These are phyloP conservation scores for Firmiana major DNA, from an alignment of 345 rosid species.

Conservation along the genomic window DNA sequence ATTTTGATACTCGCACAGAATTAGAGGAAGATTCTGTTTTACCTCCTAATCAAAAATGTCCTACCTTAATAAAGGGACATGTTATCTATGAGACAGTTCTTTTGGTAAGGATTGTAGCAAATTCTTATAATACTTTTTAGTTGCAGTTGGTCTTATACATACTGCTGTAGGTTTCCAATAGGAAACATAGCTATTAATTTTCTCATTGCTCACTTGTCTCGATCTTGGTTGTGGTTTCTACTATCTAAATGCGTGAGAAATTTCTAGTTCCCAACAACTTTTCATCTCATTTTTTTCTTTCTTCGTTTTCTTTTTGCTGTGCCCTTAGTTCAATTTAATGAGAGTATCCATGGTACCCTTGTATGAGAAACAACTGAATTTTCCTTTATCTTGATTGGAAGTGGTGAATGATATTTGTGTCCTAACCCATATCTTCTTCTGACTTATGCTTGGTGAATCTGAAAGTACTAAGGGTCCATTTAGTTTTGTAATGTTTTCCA, in stretches of 20 bases:
- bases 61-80: constrained; percentile 26
- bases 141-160: neutral
- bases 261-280: neutral
- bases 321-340: neutral
- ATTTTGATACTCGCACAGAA: constrained; percentile 13
- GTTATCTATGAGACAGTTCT: constrained; percentile 43
- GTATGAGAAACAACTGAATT: neutral
- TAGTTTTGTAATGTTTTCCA: neutral
- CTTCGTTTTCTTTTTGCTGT: neutral
- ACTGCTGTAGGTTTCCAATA: neutral
- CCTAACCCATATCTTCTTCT: neutral
- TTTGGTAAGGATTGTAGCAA: constrained; percentile 58
- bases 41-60: constrained; percentile 28
- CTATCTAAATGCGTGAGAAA: neutral
- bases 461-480: neutral
- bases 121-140: constrained; percentile 10
- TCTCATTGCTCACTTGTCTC: neutral
- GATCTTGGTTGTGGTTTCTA: neutral
- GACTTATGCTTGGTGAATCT: neutral
- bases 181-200: no score
- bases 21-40: constrained; percentile 13
- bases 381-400: neutral
- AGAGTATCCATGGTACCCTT: neutral
- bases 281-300: neutral
- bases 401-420: neutral